Conservation (phyloP, 1,284 basidiomycete genomes). For the Fomitopsis palustris region DNA sequence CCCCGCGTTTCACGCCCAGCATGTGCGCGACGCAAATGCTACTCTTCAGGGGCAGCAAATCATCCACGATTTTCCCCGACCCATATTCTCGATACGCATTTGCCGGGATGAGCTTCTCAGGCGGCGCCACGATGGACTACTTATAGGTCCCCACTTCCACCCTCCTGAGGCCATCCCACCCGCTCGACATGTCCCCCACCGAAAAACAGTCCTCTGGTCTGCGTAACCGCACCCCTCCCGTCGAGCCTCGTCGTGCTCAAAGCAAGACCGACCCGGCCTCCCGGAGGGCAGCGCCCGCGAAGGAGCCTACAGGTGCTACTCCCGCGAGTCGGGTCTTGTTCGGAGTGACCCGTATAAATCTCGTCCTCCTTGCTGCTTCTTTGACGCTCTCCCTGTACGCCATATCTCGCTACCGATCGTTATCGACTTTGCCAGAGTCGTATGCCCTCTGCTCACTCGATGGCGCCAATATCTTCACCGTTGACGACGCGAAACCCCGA, state of each 20-base stretch:
- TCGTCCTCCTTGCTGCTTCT: conserved; percentile 2
- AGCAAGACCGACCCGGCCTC: background rate
- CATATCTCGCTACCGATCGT: background rate
- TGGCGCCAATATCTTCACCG: conserved; percentile 53
- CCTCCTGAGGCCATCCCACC: background rate
- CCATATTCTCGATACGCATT: background rate
- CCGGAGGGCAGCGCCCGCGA: background rate
- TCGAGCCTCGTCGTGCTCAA: background rate
- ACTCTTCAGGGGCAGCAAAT: background rate
- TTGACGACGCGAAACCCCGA: conserved; percentile 45
- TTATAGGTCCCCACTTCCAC: background rate
- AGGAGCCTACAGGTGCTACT: background rate
- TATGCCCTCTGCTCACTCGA: conserved; percentile 61
- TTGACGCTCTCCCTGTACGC: conserved; percentile 3
- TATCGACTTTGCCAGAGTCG: conserved; percentile 13
- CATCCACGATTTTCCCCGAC: background rate
- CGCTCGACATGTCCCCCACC: background rate
- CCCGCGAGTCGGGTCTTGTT: background rate
- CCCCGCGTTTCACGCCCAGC: conserved; percentile 2
- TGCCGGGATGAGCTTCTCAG: conserved; percentile 2
- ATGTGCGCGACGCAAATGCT: conserved; percentile 1
- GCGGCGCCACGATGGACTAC: conserved; percentile 6
- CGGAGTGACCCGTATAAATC: conserved; percentile 2
- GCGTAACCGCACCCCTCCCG: conserved; percentile 4
- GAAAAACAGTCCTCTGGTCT: background rate